These are phyloP conservation scores for Nothophaeocryptopus gaeumannii DNA, from an alignment of 2,329 filamentous ascomycete genomes.

Conservation along the genomic window DNA sequence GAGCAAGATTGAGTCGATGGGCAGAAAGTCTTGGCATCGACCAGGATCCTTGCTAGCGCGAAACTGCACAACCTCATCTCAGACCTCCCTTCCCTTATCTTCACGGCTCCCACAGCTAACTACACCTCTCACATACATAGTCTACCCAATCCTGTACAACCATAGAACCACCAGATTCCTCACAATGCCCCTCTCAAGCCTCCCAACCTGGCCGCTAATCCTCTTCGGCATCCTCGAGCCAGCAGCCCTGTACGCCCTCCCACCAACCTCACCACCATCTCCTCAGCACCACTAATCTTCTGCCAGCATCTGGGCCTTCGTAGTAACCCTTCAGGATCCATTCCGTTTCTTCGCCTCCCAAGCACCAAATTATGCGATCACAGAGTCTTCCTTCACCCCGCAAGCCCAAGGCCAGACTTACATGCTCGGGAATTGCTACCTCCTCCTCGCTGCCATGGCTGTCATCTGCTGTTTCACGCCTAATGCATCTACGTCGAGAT, in stretches of 20 bases:
- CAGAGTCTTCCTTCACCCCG: slow-evolving; percentile 5
- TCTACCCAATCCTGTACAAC: too few species aligned
- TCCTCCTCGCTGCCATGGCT: slow-evolving; percentile 19
- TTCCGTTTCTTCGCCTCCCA: slow-evolving; percentile 18
- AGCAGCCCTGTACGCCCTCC: slow-evolving; percentile 10
- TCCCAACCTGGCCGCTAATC: slow-evolving; percentile 15
- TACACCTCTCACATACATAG: too few species aligned
- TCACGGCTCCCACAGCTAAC: too few species aligned
- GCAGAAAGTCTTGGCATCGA: too few species aligned
- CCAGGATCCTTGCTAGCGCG: too few species aligned
- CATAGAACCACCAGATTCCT: too few species aligned
- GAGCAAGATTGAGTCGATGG: too few species aligned
- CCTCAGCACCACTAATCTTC: background rate
- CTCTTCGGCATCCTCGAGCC: slow-evolving; percentile 23
- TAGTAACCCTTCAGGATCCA: slow-evolving; percentile 6
- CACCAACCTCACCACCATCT: background rate
- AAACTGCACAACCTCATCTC: too few species aligned
- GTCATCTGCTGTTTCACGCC: slow-evolving; percentile 24
- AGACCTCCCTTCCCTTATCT: too few species aligned
- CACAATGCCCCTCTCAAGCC: slow-evolving; percentile 11
- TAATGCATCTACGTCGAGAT: slow-evolving; percentile 6
- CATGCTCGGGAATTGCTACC: slow-evolving; percentile 17
- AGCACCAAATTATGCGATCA: slow-evolving; percentile 7
- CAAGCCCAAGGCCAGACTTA: slow-evolving; percentile 18
- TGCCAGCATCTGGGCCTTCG: slow-evolving; percentile 17